A percentile compares a stretch with the other conserved stretches of the same genome.
Evolutionary conservation across 768 basidiomycete genomes (phyloP).

Genomic region (Serendipita sp.): DNA sequence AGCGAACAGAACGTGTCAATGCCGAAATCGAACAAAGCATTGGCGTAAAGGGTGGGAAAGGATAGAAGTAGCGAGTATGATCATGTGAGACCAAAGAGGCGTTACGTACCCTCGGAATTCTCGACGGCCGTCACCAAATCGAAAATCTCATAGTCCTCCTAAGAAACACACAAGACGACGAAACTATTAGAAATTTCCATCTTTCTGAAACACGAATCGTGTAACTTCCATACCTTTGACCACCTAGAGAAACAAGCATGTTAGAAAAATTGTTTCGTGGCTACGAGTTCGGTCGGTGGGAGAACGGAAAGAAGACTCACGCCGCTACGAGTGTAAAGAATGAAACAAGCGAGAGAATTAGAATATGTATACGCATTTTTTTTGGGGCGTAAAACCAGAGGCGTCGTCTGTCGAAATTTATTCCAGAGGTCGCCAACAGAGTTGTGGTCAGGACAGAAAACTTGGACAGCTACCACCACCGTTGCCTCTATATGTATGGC

Average conservation of each 20-base stretch:
- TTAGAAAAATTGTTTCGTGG: neutral
- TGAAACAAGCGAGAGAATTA: neutral
- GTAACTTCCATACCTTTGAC: neutral
- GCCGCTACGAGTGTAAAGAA: neutral
- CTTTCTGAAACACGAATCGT: neutral
- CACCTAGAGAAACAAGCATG: neutral
- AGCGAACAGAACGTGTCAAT: no score
- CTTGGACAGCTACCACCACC: no score
- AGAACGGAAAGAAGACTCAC: neutral
- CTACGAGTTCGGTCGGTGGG: no score
- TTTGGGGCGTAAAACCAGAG: no score
- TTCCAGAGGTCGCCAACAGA: no score
- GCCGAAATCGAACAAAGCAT: no score
- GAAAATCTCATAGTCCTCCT: constrained; percentile 96
- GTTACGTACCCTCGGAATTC: constrained; percentile 48
- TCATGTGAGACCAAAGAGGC: neutral
- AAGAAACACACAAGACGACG: constrained; percentile 12
- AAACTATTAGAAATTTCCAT: neutral
- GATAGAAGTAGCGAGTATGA: no score
- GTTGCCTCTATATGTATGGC: no score
- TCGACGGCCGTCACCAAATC: constrained; percentile 76
- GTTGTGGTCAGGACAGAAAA: no score
- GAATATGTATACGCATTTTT: neutral
- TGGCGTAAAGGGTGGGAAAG: no score
- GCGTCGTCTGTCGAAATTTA: no score